Conservation (phyloP, 768 basidiomycete species). For the Suillus paluster region DNA sequence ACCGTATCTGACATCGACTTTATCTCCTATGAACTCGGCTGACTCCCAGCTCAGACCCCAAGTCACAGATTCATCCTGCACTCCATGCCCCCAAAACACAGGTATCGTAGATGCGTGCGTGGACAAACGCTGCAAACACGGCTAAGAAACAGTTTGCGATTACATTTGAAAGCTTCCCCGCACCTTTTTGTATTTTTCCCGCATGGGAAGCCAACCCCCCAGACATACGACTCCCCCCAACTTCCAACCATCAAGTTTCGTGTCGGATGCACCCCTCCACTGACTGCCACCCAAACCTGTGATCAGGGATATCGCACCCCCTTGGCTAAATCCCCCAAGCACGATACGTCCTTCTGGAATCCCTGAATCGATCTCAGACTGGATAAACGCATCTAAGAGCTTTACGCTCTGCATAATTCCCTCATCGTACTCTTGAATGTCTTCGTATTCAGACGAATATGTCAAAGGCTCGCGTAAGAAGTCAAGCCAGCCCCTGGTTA, state of each 20-base stretch:
- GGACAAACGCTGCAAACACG: conserved; percentile 50
- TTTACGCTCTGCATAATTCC: conserved; percentile 57
- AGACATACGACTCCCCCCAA: conserved; percentile 70
- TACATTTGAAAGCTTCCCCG: conserved; percentile 22
- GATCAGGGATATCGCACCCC: conserved; percentile 72
- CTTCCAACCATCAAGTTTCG: conserved; percentile 46
- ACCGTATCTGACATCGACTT: conserved; percentile 46
- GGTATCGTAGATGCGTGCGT: conserved; percentile 66
- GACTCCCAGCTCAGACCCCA: conserved; percentile 57
- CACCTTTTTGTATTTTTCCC: conserved; percentile 64
- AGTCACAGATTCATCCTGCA: conserved; percentile 69
- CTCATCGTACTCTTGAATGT: conserved; percentile 65
- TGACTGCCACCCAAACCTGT: conserved; percentile 59
- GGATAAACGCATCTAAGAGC: conserved; percentile 66
- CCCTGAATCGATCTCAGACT: conserved; percentile 71
- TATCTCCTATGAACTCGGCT: conserved; percentile 53
- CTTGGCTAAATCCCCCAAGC: conserved; percentile 86
- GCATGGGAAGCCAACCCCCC: conserved; percentile 77
- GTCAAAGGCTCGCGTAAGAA: conserved; percentile 34
- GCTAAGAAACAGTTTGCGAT: not conserved
- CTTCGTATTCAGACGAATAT: conserved; percentile 56
- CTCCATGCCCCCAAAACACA: conserved; percentile 86
- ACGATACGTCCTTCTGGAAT: conserved; percentile 69
- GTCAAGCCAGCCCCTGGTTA: conserved; percentile 66
- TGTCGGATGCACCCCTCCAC: conserved; percentile 18